phyloP scores from a whole-genome alignment of 1,284 basidiomycete genomes.

The Marasmius oreades region DNA sequence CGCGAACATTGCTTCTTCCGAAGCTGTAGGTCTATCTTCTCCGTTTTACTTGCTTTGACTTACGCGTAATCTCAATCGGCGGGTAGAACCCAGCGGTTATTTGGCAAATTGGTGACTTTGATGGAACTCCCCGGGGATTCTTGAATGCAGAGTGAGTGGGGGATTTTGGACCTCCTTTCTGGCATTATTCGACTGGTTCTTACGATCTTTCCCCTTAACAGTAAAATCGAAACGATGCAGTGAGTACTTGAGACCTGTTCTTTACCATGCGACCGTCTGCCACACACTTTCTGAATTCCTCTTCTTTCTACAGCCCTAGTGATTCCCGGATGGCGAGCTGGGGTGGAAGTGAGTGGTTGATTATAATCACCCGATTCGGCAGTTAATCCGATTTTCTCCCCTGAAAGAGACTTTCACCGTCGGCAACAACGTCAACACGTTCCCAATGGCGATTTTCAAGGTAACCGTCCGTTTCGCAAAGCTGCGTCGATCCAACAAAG shows the following conservation, averaged over 20 bases:
- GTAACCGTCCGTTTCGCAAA: constrained; percentile 8
- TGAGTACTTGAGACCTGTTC: constrained; percentile 16
- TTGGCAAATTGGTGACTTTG: constrained; percentile 39
- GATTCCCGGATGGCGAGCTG: constrained; percentile 33
- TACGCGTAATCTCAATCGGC: not conserved
- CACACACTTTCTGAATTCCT: not conserved
- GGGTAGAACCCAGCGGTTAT: constrained; percentile 29
- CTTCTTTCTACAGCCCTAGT: too few relatives aligned
- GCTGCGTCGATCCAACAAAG: not conserved
- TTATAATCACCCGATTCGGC: not conserved
- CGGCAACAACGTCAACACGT: constrained; percentile 22
- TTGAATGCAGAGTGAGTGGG: constrained; percentile 34
- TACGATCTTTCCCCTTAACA: constrained; percentile 14
- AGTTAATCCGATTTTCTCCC: not conserved
- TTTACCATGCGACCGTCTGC: not conserved
- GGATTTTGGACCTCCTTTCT: too few relatives aligned
- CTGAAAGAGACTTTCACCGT: constrained; percentile 30
- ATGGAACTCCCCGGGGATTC: constrained; percentile 38
- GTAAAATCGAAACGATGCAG: constrained; percentile 38
- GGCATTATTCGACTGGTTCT: too few relatives aligned
- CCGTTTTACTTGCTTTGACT: not conserved
- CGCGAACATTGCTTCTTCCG: constrained; percentile 30
- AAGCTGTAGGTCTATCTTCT: constrained; percentile 20
- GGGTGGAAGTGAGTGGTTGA: constrained; percentile 24
- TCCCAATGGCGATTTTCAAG: constrained; percentile 41